phyloP scores from a whole-genome alignment of 805 yeast species.

The Schizosaccharomyces octosporus region DNA sequence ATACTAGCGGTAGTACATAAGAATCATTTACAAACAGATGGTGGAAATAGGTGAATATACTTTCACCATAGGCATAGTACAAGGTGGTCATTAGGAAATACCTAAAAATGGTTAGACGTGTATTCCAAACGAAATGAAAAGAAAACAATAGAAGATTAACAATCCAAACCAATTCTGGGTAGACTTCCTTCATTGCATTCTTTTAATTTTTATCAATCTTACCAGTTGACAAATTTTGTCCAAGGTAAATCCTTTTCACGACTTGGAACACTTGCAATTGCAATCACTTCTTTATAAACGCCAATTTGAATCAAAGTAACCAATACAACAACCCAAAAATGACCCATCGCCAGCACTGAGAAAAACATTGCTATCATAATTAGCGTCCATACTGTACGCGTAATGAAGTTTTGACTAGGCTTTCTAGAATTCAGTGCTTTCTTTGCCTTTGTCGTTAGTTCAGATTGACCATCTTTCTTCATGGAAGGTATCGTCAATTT shows the following conservation, averaged over 20 bases:
- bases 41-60: slow-evolving; percentile 42
- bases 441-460: background rate
- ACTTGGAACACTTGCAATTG: slow-evolving; percentile 62
- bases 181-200: background rate
- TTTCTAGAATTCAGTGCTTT: background rate
- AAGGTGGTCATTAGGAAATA: slow-evolving; percentile 56
- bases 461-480: too few species aligned
- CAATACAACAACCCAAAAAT: slow-evolving; percentile 47
- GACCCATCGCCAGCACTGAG: slow-evolving; percentile 55
- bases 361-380: slow-evolving; percentile 67
- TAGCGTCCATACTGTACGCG: slow-evolving; percentile 78
- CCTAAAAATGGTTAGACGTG: slow-evolving; percentile 1
- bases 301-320: slow-evolving; percentile 54
- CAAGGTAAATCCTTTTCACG: slow-evolving; percentile 61
- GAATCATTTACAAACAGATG: slow-evolving; percentile 28
- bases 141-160: too few species aligned
- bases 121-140: background rate
- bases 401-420: slow-evolving; percentile 27
- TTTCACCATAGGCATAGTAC: slow-evolving; percentile 72
- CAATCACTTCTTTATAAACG: slow-evolving; percentile 76
- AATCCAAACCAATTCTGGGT: background rate
- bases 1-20: slow-evolving; percentile 31
- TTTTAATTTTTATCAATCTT: slow-evolving; percentile 10
- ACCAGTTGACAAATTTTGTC: slow-evolving; percentile 75
- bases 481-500: too few species aligned